Conservation (phyloP, 164 flowering plant genomes). For the Saururus chinensis region DNA sequence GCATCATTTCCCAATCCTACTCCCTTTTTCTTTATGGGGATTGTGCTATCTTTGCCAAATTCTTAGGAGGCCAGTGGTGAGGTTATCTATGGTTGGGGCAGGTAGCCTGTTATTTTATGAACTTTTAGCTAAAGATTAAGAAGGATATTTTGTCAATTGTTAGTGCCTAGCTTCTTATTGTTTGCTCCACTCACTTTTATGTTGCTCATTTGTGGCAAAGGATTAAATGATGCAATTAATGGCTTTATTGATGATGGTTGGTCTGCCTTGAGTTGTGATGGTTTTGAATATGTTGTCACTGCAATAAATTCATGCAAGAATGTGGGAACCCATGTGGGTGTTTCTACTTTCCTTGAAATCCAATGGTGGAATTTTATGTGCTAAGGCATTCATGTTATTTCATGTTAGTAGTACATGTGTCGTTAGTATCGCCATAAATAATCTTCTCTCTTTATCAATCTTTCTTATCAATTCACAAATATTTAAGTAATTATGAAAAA, state of each 20-base stretch:
- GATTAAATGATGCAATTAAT: conserved; percentile 85
- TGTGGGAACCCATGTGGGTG: conserved; percentile 23
- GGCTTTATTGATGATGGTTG: conserved; percentile 95
- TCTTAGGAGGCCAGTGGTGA: conserved; percentile 92
- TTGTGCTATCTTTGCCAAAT: conserved; percentile 74
- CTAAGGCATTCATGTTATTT: conserved; percentile 91
- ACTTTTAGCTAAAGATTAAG: conserved; percentile 86
- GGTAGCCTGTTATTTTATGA: conserved; percentile 92
- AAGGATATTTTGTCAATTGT: conserved; percentile 35
- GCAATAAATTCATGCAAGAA: conserved; percentile 59
- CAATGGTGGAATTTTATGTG: conserved; percentile 82
- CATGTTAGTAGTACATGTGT: conserved; percentile 40
- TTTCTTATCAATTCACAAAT: conserved; percentile 2
- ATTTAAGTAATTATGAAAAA: conserved; percentile 31
- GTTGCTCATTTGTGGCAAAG: conserved; percentile 30
- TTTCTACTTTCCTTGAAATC: conserved; percentile 33
- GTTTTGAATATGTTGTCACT: conserved; percentile 67
- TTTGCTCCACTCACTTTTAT: background rate
- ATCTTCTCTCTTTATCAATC: background rate
- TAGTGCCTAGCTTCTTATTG: background rate
- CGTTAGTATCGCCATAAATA: too few relatives aligned
- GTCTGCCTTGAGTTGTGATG: conserved; percentile 64
- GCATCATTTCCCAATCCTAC: too few relatives aligned
- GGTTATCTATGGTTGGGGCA: conserved; percentile 71
- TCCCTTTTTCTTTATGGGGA: conserved; percentile 33